Percentiles rank a stretch among this genome's conserved stretches.
phyloP scores from a whole-genome alignment of 75 land plant species.

The Azolla pinnata region DNA sequence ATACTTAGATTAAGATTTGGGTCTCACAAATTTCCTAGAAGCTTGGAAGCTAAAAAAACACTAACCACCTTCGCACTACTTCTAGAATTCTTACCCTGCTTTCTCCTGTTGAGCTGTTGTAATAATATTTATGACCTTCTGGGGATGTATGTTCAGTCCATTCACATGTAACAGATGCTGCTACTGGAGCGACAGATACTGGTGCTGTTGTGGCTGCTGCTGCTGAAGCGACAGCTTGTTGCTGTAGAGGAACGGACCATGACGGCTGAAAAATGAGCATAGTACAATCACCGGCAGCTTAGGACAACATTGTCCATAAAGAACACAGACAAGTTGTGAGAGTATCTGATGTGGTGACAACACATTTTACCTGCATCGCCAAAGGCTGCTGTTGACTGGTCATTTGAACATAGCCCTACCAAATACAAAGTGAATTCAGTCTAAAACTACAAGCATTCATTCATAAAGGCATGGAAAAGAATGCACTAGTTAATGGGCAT shows the following conservation, averaged over 20 bases:
- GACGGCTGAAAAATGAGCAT: neutral
- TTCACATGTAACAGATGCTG: slow-evolving; percentile 42
- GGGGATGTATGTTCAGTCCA: slow-evolving; percentile 99
- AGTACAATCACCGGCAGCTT: too few species aligned
- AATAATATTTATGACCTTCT: slow-evolving; percentile 91
- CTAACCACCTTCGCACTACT: neutral
- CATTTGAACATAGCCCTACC: too few species aligned
- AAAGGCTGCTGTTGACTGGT: too few species aligned
- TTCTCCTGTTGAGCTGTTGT: slow-evolving; percentile 70
- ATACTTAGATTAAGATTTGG: neutral
- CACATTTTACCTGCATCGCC: too few species aligned
- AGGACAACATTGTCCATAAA: too few species aligned
- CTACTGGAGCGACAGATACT: slow-evolving; percentile 16
- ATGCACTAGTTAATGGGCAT: too few species aligned
- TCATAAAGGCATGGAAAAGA: too few species aligned
- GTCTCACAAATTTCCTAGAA: neutral
- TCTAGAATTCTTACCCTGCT: slow-evolving; percentile 52
- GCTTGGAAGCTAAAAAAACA: too few species aligned
- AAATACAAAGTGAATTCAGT: too few species aligned
- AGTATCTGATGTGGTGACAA: too few species aligned
- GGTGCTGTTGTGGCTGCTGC: slow-evolving; percentile 14
- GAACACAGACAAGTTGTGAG: too few species aligned
- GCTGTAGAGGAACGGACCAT: slow-evolving; percentile 6
- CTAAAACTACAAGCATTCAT: too few species aligned
- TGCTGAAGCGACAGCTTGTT: slow-evolving; percentile 4